These are phyloP conservation scores for Rhododendron griersonianum DNA, from an alignment of 148 eudicot genomes.

Conservation along the genomic window DNA sequence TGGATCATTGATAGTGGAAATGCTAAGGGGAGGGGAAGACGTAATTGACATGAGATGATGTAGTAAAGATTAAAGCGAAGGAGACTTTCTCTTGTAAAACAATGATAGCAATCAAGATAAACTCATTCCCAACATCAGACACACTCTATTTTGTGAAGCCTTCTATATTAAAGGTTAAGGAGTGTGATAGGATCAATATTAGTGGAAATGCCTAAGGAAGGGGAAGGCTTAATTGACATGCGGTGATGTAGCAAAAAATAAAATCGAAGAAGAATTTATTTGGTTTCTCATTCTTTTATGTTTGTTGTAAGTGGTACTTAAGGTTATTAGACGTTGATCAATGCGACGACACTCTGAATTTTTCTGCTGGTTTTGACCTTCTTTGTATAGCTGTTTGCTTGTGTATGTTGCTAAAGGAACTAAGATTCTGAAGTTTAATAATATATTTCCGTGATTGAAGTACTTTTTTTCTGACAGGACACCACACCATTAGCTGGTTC, in stretches of 20 bases:
- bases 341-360: not conserved
- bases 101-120: not conserved
- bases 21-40: not conserved
- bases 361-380: not conserved
- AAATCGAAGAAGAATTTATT: not conserved
- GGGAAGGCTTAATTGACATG: not conserved
- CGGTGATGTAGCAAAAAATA: not conserved
- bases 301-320: not conserved
- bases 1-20: not conserved
- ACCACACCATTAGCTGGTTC: conserved; percentile 98
- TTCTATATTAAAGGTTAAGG: not conserved
- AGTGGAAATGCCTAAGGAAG: not conserved
- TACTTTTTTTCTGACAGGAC: conserved; percentile 46
- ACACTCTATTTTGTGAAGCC: not conserved
- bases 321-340: not conserved
- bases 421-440: not conserved
- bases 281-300: not conserved
- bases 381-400: not conserved
- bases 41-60: not conserved
- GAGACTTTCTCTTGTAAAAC: not conserved
- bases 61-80: not conserved
- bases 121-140: not conserved
- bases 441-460: not conserved
- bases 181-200: not conserved
- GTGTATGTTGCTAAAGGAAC: not conserved